Conservation (phyloP, 2,329 filamentous ascomycete species). For the Fusarium napiforme region DNA sequence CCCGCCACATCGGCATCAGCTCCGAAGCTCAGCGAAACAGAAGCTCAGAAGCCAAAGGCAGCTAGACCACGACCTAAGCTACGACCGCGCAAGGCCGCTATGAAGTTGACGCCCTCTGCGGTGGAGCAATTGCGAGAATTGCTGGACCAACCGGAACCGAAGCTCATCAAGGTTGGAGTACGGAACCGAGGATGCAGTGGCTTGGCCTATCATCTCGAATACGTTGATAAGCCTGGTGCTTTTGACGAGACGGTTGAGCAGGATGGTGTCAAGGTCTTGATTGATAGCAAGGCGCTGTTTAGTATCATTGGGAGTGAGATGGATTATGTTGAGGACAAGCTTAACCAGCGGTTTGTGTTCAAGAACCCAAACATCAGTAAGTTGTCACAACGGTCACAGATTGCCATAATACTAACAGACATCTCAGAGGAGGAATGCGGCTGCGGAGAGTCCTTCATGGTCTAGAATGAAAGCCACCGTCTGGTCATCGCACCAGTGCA, state of each 20-base stretch:
- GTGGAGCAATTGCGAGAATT: constrained; percentile 81
- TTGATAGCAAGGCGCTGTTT: constrained; percentile 96
- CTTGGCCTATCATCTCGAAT: constrained; percentile 92
- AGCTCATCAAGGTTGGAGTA: constrained; percentile 93
- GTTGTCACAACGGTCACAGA: constrained; percentile 52
- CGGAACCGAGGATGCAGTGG: constrained; percentile 95
- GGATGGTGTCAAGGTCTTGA: constrained; percentile 93
- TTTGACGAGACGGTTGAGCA: constrained; percentile 96
- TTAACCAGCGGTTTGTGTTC: constrained; percentile 93
- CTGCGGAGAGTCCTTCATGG: constrained; percentile 96
- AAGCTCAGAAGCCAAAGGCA: constrained; percentile 74
- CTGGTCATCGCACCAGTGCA: neutral
- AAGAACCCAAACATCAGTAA: constrained; percentile 98
- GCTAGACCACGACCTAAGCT: constrained; percentile 51
- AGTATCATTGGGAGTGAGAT: constrained; percentile 99
- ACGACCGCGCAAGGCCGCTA: constrained; percentile 85
- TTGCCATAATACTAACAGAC: constrained; percentile 45
- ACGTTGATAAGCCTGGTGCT: constrained; percentile 86
- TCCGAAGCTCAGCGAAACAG: constrained; percentile 63
- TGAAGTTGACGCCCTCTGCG: constrained; percentile 84
- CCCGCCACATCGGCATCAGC: constrained; percentile 41
- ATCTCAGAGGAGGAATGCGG: constrained; percentile 91
- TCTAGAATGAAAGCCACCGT: constrained; percentile 53
- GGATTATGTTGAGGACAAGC: constrained; percentile 98
- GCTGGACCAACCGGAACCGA: constrained; percentile 86